Percentiles rank a stretch among this genome's conserved stretches.
Evolutionary conservation across 306 rosid species (phyloP).

Genomic region (Bauhinia variegata): DNA sequence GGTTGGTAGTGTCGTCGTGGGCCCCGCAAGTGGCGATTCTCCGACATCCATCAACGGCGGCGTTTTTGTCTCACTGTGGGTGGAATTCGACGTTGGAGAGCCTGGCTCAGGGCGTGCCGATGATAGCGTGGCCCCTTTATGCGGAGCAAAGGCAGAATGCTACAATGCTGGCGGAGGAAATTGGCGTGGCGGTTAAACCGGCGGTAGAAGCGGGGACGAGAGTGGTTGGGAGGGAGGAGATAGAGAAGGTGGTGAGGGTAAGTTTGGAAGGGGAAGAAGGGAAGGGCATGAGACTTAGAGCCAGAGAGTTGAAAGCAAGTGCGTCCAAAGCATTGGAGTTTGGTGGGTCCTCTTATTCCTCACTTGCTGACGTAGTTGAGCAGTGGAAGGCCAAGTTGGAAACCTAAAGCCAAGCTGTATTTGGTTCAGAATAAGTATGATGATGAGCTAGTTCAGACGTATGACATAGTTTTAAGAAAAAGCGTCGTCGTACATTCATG

Average conservation of each 20-base stretch:
- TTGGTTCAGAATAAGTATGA: no score
- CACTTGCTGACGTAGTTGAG: background rate
- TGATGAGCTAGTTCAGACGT: no score
- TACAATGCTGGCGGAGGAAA: constrained; percentile 37
- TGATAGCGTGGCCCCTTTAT: constrained; percentile 55
- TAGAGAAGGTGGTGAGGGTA: constrained; percentile 34
- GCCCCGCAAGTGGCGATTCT: constrained; percentile 44
- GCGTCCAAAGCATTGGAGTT: constrained; percentile 17
- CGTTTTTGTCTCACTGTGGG: constrained; percentile 55
- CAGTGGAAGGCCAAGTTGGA: constrained; percentile 8
- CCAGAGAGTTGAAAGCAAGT: constrained; percentile 22
- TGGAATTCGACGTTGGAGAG: constrained; percentile 62
- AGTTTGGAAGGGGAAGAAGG: constrained; percentile 38
- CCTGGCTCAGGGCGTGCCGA: constrained; percentile 40
- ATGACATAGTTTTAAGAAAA: background rate
- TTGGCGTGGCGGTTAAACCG: constrained; percentile 30
- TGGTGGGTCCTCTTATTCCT: constrained; percentile 18
- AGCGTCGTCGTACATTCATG: background rate
- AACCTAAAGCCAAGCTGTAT: no score
- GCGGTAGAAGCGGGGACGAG: background rate
- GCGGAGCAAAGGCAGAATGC: constrained; percentile 53
- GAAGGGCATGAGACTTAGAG: constrained; percentile 22
- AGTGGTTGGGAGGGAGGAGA: constrained; percentile 27
- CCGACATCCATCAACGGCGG: constrained; percentile 39
- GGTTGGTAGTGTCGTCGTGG: constrained; percentile 46